Conservation (phyloP, 2,329 filamentous ascomycete genomes). For the Talaromyces pinophilus region DNA sequence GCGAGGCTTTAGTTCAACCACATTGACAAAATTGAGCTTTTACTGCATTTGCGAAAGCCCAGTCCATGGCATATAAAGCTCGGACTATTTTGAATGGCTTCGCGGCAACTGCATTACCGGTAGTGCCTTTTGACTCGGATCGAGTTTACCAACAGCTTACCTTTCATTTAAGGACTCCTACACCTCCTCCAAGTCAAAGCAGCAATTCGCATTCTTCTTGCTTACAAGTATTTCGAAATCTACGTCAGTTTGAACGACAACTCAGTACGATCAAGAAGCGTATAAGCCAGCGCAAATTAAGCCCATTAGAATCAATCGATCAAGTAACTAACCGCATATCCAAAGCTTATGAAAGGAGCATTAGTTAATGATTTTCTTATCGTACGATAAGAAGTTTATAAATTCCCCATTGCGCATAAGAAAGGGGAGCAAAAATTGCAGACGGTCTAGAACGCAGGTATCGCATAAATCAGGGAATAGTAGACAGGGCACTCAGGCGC, state of each 20-base stretch:
- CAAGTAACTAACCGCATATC: not conserved
- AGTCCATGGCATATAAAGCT: too few relatives aligned
- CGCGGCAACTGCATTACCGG: too few relatives aligned
- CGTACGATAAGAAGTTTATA: not conserved
- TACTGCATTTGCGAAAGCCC: too few relatives aligned
- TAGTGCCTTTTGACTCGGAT: too few relatives aligned
- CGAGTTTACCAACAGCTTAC: too few relatives aligned
- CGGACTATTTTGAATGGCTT: too few relatives aligned
- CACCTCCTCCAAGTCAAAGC: not conserved
- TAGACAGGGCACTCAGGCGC: not conserved
- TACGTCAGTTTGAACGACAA: not conserved
- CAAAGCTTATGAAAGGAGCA: slow-evolving; percentile 1
- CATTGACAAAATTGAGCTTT: too few relatives aligned
- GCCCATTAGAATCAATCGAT: not conserved
- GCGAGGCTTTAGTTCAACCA: too few relatives aligned
- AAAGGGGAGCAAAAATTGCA: not conserved
- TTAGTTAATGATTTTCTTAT: not conserved
- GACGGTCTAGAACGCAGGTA: not conserved
- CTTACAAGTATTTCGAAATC: not conserved
- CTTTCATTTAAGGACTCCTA: too few relatives aligned
- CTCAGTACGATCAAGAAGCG: not conserved
- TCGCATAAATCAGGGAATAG: slow-evolving; percentile 2
- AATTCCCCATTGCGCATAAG: not conserved
- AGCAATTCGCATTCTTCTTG: not conserved
- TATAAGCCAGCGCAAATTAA: slow-evolving; percentile 11